Evolutionary conservation across 2,329 filamentous ascomycete species (phyloP), one percentile per base, ranked within the genome.

Genomic region (Emmonsiellopsis sp.): DNA sequence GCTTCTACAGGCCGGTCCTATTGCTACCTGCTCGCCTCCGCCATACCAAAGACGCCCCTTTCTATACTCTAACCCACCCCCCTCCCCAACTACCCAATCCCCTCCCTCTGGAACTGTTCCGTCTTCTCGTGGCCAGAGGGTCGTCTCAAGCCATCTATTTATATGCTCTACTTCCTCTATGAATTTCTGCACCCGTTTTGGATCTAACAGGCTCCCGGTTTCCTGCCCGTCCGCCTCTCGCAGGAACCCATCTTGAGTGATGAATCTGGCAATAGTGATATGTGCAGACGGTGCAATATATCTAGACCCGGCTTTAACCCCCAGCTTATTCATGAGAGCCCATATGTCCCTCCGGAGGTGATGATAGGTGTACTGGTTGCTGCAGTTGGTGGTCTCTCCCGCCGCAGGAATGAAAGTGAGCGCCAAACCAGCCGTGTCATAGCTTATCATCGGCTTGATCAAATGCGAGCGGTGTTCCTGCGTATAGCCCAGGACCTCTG

Each of bases 201-300:
- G 73, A 59, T 79, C 60, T 58, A 72, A 53, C 65, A 57, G 51
- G 32, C 52, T 47, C 7, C 32, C n/a, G 13, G 21, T 7, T 27
- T 10, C 49, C 14, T 47, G 43, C 17, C 59, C 67, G 5, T 71
- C 68, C 6, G 77, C 66, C 39, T 65, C 62, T 46, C 17, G 42
- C 40, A 59, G 52, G 55, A 77, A 74, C 43, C 91, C 88, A 10
- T 77, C 73, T 42, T 82, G 78, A 8, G 77, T 78, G 43, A 95
- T 78, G 66, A 93, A 96, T 3, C 92, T 78, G 0, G 81, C 91
- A 54, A 97, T 80, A 0, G 92, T 96, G 63, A 96, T 80, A 72
- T 97, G 92, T 13, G 88, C 89, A 46, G 87, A 92, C 1, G 91
- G 91, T 2, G 95, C 88, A 27, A 91, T 84, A 66, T 96, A 97